A percentile compares a stretch with the other conserved stretches of the same genome.
Conservation (phyloP, 2,329 filamentous ascomycete species). For the Colletotrichum simmondsii region DNA sequence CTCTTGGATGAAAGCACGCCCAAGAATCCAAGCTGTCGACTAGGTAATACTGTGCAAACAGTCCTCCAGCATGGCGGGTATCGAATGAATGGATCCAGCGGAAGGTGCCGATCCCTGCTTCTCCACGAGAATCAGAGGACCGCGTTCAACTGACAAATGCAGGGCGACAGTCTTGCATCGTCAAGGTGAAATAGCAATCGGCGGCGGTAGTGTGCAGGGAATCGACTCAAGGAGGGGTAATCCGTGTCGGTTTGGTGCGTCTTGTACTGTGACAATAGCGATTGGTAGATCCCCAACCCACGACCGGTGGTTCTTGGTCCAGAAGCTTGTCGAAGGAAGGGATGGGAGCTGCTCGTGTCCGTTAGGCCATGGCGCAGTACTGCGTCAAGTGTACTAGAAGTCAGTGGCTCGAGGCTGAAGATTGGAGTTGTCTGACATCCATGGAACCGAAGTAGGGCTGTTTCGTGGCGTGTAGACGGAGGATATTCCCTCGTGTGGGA, state of each 20-base stretch:
- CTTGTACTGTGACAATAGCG: constrained; percentile 1
- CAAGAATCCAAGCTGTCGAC: neutral
- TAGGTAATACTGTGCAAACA: neutral
- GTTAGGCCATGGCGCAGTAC: neutral
- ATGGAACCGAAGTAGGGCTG: neutral
- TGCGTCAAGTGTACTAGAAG: neutral
- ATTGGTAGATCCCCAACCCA: constrained; percentile 9
- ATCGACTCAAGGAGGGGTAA: constrained; percentile 6
- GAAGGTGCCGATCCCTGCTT: constrained; percentile 18
- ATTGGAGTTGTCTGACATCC: neutral
- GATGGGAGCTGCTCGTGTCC: neutral
- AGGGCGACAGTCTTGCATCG: constrained; percentile 3
- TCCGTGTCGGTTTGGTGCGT: neutral
- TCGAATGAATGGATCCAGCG: neutral
- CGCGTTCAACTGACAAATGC: constrained; percentile 4
- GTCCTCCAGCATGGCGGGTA: neutral
- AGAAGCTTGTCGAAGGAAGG: constrained; percentile 10
- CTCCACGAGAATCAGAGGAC: neutral
- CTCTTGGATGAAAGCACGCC: neutral
- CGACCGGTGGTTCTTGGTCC: constrained; percentile 11
- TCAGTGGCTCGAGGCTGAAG: neutral
- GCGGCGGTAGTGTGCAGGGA: neutral
- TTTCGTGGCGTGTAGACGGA: constrained; percentile 19
- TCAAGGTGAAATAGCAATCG: constrained; percentile 1
- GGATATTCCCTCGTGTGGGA: constrained; percentile 24